phyloP scores from a whole-genome alignment of 2,329 filamentous ascomycete genomes.

The Fusarium miscanthi region DNA sequence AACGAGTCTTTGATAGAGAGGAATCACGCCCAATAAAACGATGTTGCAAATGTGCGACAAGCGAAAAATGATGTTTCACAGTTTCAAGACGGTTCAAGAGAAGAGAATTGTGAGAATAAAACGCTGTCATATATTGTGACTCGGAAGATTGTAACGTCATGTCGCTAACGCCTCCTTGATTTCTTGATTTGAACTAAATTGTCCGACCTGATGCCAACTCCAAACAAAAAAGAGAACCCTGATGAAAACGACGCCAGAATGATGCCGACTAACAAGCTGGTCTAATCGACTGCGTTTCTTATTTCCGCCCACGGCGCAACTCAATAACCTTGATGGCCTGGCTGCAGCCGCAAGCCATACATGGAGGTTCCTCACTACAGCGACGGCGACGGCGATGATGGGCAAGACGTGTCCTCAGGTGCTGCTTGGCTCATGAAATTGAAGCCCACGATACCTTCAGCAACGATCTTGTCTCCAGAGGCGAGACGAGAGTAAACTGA shows the following conservation, averaged over 20 bases:
- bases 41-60: neutral
- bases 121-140: neutral
- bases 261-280: neutral
- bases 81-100: too few relatives aligned
- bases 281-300: neutral
- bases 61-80: neutral
- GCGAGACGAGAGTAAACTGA: slow-evolving; percentile 50
- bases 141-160: neutral
- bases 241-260: neutral
- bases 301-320: neutral
- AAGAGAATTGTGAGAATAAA: rapidly evolving
- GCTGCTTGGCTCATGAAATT: slow-evolving; percentile 49
- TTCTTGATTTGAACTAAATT: neutral
- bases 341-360: neutral
- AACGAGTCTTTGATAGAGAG: neutral
- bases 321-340: slow-evolving; percentile 37
- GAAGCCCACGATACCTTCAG: slow-evolving; percentile 63
- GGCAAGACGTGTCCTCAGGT: neutral
- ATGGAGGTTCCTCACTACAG: slow-evolving; percentile 17
- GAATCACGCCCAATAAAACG: neutral
- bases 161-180: neutral
- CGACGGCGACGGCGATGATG: slow-evolving; percentile 22
- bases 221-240: neutral
- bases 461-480: slow-evolving; percentile 50
- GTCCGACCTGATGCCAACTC: neutral